Percentiles rank a stretch among this genome's conserved stretches.
Conservation (phyloP, 1,139 yeast genomes). For the Debaryomyces coudertii region DNA sequence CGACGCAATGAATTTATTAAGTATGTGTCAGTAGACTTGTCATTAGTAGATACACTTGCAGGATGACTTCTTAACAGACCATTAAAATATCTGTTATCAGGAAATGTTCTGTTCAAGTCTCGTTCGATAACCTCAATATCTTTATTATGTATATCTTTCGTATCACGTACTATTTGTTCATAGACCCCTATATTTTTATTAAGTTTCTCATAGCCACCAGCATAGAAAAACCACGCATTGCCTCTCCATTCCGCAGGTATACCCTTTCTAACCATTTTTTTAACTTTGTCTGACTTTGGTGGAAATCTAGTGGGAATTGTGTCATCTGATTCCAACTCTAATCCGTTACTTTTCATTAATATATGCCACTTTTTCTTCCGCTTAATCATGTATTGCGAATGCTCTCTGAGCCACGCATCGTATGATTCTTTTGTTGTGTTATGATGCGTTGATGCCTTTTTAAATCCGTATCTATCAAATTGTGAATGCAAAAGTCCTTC, state of each 20-base stretch:
- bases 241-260: constrained; percentile 98
- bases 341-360: constrained; percentile 68
- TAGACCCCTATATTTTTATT: constrained; percentile 74
- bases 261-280: constrained; percentile 84
- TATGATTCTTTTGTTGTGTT: constrained; percentile 57
- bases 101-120: constrained; percentile 90
- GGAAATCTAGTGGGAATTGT: constrained; percentile 65
- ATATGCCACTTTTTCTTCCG: constrained; percentile 77
- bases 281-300: constrained; percentile 78
- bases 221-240: constrained; percentile 94
- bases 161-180: constrained; percentile 62
- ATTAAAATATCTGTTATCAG: constrained; percentile 82
- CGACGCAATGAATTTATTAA: constrained; percentile 75
- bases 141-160: constrained; percentile 54
- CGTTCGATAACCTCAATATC: constrained; percentile 93
- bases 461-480: constrained; percentile 85
- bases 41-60: constrained; percentile 4
- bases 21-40: constrained; percentile 43
- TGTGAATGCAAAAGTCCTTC: constrained; percentile 33
- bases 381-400: constrained; percentile 62
- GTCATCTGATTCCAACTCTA: constrained; percentile 39
- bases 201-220: constrained; percentile 82
- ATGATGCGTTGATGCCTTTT: constrained; percentile 56
- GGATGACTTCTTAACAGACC: constrained; percentile 12
- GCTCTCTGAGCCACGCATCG: constrained; percentile 72